Conservation (phyloP, 345 rosid genomes). For the Eucalyptus regnans region DNA sequence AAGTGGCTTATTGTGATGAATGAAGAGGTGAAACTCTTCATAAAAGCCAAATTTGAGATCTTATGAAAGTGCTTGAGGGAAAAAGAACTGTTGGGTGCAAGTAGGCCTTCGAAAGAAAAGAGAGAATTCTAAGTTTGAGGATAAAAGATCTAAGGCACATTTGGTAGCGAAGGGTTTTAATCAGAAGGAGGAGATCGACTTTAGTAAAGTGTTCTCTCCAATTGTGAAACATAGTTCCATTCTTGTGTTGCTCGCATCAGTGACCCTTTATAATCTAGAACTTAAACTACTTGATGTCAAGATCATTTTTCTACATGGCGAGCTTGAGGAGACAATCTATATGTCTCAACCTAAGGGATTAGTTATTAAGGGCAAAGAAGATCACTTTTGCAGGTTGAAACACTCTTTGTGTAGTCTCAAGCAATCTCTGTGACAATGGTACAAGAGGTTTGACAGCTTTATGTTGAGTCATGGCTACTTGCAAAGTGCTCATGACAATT, state of each 20-base stretch:
- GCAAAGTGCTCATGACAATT: background rate
- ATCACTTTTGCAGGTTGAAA: background rate
- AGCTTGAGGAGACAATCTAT: too few species aligned
- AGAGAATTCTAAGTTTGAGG: too few species aligned
- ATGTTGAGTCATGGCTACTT: background rate
- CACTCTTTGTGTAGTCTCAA: background rate
- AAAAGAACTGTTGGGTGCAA: background rate
- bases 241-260: too few species aligned
- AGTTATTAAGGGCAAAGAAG: background rate
- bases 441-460: background rate
- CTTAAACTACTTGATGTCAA: too few species aligned
- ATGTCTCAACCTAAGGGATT: too few species aligned
- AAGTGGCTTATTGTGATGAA: background rate
- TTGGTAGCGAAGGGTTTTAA: too few species aligned
- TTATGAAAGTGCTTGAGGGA: background rate
- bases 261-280: too few species aligned
- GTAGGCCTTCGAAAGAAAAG: background rate
- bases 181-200: too few species aligned
- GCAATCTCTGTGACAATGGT: background rate
- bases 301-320: too few species aligned
- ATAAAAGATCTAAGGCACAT: too few species aligned
- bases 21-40: background rate
- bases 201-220: too few species aligned
- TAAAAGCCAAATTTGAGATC: background rate
- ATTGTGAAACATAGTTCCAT: too few species aligned